Evolutionary conservation across 176 grass and related monocot genomes (phyloP).

Genomic region (Musa itinerans): DNA sequence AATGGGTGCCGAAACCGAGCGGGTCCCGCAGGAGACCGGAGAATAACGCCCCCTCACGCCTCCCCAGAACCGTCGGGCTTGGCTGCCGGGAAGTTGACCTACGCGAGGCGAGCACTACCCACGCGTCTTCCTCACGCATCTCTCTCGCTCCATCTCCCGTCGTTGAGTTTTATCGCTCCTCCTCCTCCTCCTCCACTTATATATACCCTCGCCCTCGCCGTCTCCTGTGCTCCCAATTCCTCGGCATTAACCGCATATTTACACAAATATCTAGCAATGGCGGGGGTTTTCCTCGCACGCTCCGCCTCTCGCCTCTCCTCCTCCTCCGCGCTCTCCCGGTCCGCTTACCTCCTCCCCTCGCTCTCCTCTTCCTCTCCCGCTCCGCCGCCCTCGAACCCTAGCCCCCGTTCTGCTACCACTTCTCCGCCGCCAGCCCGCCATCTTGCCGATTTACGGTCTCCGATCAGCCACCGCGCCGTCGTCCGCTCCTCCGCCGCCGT

Average conservation of each 20-base stretch:
- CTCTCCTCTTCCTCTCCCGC: neutral
- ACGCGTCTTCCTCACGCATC: neutral
- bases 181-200: neutral
- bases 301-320: constrained; percentile 1
- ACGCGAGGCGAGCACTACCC: neutral
- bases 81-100: neutral
- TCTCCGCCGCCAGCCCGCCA: constrained; percentile 27
- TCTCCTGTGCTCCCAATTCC: neutral
- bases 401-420: constrained; percentile 6
- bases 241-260: neutral
- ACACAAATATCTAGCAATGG: neutral
- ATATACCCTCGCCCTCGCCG: neutral
- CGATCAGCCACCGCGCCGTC: constrained; percentile 31
- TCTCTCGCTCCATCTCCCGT: neutral
- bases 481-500: constrained; percentile 34
- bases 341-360: neutral
- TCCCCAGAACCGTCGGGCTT: no score
- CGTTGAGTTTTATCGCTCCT: no score
- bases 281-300: constrained; percentile 8
- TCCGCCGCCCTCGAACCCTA: neutral
- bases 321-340: constrained; percentile 3
- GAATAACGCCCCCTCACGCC: no score
- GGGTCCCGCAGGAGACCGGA: no score
- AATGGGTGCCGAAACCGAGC: no score
- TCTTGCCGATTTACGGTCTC: constrained; percentile 28